phyloP scores from a whole-genome alignment of 805 yeast species.

The Myxozyma sirexii region DNA sequence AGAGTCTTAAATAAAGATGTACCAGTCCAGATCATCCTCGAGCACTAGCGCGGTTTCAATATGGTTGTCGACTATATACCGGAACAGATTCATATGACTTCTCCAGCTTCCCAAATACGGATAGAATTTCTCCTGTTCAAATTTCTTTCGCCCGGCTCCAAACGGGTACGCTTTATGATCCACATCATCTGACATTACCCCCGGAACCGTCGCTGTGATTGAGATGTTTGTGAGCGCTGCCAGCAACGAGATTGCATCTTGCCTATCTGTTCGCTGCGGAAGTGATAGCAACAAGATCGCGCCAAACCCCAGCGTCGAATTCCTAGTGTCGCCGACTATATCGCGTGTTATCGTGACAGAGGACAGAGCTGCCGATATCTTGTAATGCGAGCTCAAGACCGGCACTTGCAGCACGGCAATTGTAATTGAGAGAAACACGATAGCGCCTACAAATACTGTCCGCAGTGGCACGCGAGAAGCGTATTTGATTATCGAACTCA shows the following conservation, averaged over 20 bases:
- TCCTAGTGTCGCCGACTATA: slow-evolving; percentile 4
- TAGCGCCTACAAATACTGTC: too few species aligned
- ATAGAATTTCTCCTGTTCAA: neutral
- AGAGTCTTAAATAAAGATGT: neutral
- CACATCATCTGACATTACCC: slow-evolving; percentile 14
- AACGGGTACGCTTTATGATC: slow-evolving; percentile 14
- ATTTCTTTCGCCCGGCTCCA: neutral
- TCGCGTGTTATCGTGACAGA: neutral
- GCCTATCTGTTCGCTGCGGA: slow-evolving; percentile 22
- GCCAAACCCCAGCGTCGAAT: slow-evolving; percentile 22
- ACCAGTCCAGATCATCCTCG: slow-evolving; percentile 24
- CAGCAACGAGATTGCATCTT: slow-evolving; percentile 17
- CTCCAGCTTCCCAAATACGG: slow-evolving; percentile 21
- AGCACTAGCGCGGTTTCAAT: slow-evolving; percentile 18
- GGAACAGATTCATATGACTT: slow-evolving; percentile 19
- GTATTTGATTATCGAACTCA: too few species aligned
- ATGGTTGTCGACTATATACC: slow-evolving; percentile 12
- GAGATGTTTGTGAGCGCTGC: slow-evolving; percentile 3
- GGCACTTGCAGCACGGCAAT: neutral
- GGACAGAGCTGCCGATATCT: neutral
- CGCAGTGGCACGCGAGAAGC: too few species aligned
- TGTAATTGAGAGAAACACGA: too few species aligned
- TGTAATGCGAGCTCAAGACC: neutral
- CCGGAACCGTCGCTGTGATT: slow-evolving; percentile 7
- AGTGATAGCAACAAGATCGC: slow-evolving; percentile 8